These are phyloP conservation scores for Magnusiomyces magnusii DNA, from an alignment of 1,139 yeast genomes.

Conservation along the genomic window DNA sequence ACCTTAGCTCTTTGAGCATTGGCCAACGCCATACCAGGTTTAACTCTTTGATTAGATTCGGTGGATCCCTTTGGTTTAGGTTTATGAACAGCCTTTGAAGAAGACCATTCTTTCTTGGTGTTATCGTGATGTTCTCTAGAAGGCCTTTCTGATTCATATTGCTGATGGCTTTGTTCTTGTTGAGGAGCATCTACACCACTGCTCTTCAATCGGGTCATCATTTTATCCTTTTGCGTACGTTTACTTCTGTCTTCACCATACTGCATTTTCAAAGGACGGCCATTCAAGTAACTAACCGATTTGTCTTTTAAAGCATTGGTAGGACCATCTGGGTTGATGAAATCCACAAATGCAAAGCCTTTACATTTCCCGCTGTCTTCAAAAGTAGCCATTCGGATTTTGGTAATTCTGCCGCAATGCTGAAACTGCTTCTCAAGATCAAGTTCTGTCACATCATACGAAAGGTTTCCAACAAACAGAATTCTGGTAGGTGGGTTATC, in stretches of 20 bases:
- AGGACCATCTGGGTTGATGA: constrained; percentile 71
- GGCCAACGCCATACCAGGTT: constrained; percentile 84
- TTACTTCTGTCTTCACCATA: constrained; percentile 93
- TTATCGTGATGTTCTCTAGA: constrained; percentile 1
- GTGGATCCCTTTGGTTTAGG: constrained; percentile 26
- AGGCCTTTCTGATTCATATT: not conserved
- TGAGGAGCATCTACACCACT: not conserved
- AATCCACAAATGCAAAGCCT: constrained; percentile 92
- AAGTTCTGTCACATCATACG: constrained; percentile 88
- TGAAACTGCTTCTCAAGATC: constrained; percentile 67
- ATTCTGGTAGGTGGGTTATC: constrained; percentile 82
- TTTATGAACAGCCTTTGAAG: constrained; percentile 15
- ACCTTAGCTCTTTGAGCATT: constrained; percentile 85
- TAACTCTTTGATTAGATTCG: constrained; percentile 41
- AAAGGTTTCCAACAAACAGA: constrained; percentile 84
- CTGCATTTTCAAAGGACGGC: constrained; percentile 77
- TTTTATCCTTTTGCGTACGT: constrained; percentile 46
- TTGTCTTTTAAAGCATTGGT: constrained; percentile 75
- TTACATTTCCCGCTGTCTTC: constrained; percentile 95
- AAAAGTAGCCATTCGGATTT: constrained; percentile 92
- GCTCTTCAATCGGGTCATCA: constrained; percentile 3
- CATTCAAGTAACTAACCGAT: constrained; percentile 56
- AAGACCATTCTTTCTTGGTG: constrained; percentile 6
- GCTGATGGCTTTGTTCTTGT: not conserved
- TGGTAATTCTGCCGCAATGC: constrained; percentile 70